Conservation (phyloP, 768 basidiomycete species). For the Naematelia aurantialba region DNA sequence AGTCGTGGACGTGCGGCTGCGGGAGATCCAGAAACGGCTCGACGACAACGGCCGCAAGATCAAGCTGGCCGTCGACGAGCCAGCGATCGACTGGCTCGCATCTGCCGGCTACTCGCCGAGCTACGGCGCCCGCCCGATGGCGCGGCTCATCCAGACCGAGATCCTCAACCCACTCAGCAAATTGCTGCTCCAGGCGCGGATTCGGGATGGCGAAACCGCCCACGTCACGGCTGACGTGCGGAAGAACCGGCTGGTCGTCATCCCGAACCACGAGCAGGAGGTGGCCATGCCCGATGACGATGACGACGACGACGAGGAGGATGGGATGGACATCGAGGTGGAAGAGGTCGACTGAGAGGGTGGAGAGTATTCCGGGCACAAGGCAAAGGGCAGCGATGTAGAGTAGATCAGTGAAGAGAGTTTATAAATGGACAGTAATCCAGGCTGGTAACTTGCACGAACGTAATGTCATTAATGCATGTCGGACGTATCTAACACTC, state of each 20-base stretch:
- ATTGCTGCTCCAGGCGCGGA: slow-evolving; percentile 73
- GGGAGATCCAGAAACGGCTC: slow-evolving; percentile 79
- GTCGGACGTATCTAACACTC: no score
- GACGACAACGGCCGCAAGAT: slow-evolving; percentile 68
- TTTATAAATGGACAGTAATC: background rate
- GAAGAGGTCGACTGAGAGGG: slow-evolving; percentile 63
- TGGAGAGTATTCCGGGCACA: background rate
- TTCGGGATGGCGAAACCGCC: slow-evolving; percentile 76
- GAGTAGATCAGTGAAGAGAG: background rate
- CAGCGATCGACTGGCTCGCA: slow-evolving; percentile 59
- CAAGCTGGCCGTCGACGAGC: slow-evolving; percentile 68
- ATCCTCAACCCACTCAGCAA: slow-evolving; percentile 85
- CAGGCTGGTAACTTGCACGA: background rate
- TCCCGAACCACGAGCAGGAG: slow-evolving; percentile 69
- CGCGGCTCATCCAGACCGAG: slow-evolving; percentile 85
- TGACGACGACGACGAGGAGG: slow-evolving; percentile 52
- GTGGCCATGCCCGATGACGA: slow-evolving; percentile 34
- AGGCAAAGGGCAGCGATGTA: background rate
- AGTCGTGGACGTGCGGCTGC: slow-evolving; percentile 84
- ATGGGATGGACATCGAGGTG: slow-evolving; percentile 60
- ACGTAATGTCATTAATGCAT: background rate
- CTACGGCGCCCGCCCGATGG: slow-evolving; percentile 90
- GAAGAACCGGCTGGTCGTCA: slow-evolving; percentile 69
- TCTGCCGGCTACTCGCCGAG: slow-evolving; percentile 54
- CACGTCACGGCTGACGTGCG: slow-evolving; percentile 73